Evolutionary conservation across 805 yeast species (phyloP), one percentile per base, ranked within the genome.

Genomic region (Candida palmyrensis): DNA sequence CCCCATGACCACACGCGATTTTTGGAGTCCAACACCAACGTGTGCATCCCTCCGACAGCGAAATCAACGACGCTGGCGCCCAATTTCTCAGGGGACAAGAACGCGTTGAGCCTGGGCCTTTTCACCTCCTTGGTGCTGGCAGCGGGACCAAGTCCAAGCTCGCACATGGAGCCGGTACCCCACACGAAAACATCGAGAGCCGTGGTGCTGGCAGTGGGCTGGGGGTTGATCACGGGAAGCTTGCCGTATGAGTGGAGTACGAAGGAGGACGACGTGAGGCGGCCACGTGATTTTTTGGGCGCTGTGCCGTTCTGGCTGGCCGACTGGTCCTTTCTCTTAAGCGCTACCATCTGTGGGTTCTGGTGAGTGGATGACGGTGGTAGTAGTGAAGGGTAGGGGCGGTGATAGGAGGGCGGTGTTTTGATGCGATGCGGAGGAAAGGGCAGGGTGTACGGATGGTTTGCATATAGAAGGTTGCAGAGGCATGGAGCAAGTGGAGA

Each of bases 1-100:
- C 99, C 99, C 99, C 99, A 92, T 3, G 96, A 83, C 96, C 97
- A 92, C n/a, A 92, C 59, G 38, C 74, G 68, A 44, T 87, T 87
- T 12, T 76, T 64, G 25, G 74, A 57, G 52, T 88, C 97, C 32
- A 90, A 59, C 0, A 90, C 97, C 28, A 92, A 53, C 1, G 83
- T 76, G 53, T 92, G 99, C 82, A 92, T 90, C 32, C 98, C 99
- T 32, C 99, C 99, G 17, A 78, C 95, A 1, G 95, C 87, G 49
- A 92, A 68, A 42, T 86, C 90, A 18, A 88, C 92, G 35, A 92
- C 77, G 2, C 82, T 81, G 7, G 71, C 75, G 3, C 73, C 73
- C 15, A 60, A 39, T 17, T 44, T 49, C 18, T 81, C 83, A 15
- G 61, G 59, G 2, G 76, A 66, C 41, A 92, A 66, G 38, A 67